Percentiles rank a stretch among this genome's conserved stretches.
Evolutionary conservation across 2,329 filamentous ascomycete genomes (phyloP).

Genomic region (Pseudogymnoascus sp.): DNA sequence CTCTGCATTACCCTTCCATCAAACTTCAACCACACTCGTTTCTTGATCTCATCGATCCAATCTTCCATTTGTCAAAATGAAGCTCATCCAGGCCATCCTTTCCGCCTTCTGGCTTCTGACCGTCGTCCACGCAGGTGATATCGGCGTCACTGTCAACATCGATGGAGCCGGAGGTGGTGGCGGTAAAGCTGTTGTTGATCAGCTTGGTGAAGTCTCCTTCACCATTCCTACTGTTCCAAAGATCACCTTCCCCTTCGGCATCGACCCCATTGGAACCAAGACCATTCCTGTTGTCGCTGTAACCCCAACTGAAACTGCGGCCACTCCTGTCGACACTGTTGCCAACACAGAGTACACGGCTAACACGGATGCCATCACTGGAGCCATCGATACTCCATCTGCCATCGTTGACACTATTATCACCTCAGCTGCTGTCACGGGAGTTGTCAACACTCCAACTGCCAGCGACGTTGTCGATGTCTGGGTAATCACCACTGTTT

Average conservation of each 20-base stretch:
- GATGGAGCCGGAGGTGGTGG: slow-evolving; percentile 14
- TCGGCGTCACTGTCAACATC: slow-evolving; percentile 17
- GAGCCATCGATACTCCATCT: slow-evolving; percentile 10
- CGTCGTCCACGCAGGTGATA: slow-evolving; percentile 15
- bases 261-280: slow-evolving; percentile 36
- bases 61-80: slow-evolving; percentile 24
- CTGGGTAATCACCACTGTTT: slow-evolving; percentile 27
- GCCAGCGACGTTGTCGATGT: neutral
- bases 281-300: slow-evolving; percentile 39
- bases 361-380: slow-evolving; percentile 12
- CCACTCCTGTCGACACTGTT: slow-evolving; percentile 17
- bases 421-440: slow-evolving; percentile 20
- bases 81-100: slow-evolving; percentile 22
- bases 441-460: neutral
- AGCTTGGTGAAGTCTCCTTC: slow-evolving; percentile 30
- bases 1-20: neutral
- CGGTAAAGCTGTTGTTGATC: slow-evolving; percentile 26
- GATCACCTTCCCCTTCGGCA: slow-evolving; percentile 28
- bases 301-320: slow-evolving; percentile 46
- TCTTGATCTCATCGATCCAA: neutral
- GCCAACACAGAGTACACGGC: neutral
- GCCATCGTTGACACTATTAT: slow-evolving; percentile 14
- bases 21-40: neutral
- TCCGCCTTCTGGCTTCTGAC: slow-evolving; percentile 26
- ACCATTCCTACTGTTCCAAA: slow-evolving; percentile 37